Base-by-base conservation (phyloP, 2,329 filamentous ascomycete genomes). In the Huntiella decipiens region DNA sequence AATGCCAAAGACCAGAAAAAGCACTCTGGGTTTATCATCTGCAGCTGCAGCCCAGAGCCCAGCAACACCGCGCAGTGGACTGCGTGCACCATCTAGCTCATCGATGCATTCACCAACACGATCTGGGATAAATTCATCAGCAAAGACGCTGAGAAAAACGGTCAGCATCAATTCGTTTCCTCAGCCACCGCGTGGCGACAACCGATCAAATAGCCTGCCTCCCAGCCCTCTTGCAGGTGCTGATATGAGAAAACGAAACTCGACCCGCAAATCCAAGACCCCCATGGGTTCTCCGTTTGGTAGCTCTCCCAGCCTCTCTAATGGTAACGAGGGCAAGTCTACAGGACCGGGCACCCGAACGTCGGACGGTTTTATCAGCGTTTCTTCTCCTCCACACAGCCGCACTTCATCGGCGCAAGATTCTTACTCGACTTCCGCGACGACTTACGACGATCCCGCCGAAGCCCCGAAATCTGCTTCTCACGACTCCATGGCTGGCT, bases 121-220 rank as follows among this genome's bases (percentile, higher is more conserved):
- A 49, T 66, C 71, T 2, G 66, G 65, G 33, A 62, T 75, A 11
- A 77, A 73, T 51, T 65, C 66, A 31, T 66, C 73, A 4, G 74
- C 76, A 19, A 87, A 79, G 60, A 75, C 78, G 1, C 62, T 95
- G 46, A 77, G 86, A 51, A 92, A 92, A 62, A 82, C 82, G 1
- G 80, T 93, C 56, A 95, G 87, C 67, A 93, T 95, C 56, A 88
- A 87, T 57, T 79, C 85, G 1, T 95, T 96, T 57, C 88, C 88
- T 28, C 82, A 93, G 52, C 88, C 88, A 11, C 88, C 88, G 11
- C 78, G 78, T 53, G 74, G 77, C 41, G 70, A 71, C 45, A 68
- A 63, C 45, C 69, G 72, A 52, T 63, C 67, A 41, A 65, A 65
- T 54, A 85, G 70, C 62, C 65, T 76, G 47, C 82, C 73, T 44